These are phyloP conservation scores for Nasturtium officinale DNA, from an alignment of 345 rosid genomes.

Conservation along the genomic window DNA sequence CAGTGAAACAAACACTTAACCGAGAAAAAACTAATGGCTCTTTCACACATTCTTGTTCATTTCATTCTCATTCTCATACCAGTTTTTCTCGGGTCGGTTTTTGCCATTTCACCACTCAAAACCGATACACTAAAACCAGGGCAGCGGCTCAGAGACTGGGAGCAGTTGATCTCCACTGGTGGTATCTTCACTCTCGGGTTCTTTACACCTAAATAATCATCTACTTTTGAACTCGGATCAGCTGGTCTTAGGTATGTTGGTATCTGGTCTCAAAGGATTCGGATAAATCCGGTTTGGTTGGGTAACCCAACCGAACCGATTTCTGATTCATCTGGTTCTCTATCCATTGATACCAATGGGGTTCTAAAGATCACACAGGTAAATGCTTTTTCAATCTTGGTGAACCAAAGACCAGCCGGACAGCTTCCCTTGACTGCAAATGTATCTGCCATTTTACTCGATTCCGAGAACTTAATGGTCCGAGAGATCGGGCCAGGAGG, in stretches of 20 bases:
- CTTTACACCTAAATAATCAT: constrained; percentile 52
- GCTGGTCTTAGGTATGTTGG: constrained; percentile 57
- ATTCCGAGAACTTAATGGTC: constrained; percentile 58
- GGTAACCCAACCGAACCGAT: constrained; percentile 54
- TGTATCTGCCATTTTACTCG: constrained; percentile 51
- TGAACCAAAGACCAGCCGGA: constrained; percentile 42
- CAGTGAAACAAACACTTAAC: constrained; percentile 2
- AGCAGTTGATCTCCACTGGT: constrained; percentile 52
- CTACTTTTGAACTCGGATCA: constrained; percentile 32
- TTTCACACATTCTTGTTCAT: constrained; percentile 13
- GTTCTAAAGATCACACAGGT: constrained; percentile 50
- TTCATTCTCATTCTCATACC: constrained; percentile 30
- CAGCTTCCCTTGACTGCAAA: constrained; percentile 11
- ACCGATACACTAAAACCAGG: constrained; percentile 50
- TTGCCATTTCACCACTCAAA: constrained; percentile 25
- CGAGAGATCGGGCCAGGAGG: constrained; percentile 39
- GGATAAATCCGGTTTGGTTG: constrained; percentile 56
- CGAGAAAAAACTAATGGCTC: constrained; percentile 23
- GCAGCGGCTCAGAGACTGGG: constrained; percentile 61
- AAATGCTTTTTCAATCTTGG: constrained; percentile 38
- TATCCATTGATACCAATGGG: constrained; percentile 50
- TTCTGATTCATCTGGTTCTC: constrained; percentile 59
- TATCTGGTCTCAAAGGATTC: constrained; percentile 50
- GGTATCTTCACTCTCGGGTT: constrained; percentile 59
- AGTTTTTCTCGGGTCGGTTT: constrained; percentile 1